Percentiles rank a stretch among this genome's conserved stretches.
Conservation (phyloP, 441 rosid genomes). For the Monsonia emarginata region DNA sequence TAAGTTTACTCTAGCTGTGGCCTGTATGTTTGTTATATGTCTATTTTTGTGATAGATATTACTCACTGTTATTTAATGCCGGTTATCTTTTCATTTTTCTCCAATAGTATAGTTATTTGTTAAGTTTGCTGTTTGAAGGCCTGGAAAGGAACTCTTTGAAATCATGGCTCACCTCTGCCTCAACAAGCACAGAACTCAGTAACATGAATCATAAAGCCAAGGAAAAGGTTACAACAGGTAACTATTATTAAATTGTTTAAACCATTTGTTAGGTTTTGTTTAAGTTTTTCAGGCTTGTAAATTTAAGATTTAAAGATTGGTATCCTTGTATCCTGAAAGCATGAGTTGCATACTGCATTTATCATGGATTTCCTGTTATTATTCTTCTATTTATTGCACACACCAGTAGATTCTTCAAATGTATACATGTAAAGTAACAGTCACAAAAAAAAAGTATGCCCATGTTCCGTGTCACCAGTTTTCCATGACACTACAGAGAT, state of each 20-base stretch:
- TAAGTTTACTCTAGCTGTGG: not conserved
- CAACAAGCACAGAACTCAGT: conserved; percentile 30
- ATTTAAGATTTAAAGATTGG: not conserved
- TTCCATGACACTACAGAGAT: not conserved
- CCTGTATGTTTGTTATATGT: not conserved
- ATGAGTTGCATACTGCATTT: not conserved
- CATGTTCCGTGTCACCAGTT: not conserved
- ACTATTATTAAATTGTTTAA: not conserved
- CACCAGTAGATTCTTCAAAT: not conserved
- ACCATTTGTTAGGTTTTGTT: not conserved
- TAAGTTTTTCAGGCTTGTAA: not conserved
- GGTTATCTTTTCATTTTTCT: conserved; percentile 6
- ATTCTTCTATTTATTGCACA: not conserved
- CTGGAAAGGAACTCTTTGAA: conserved; percentile 46
- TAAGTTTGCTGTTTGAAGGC: conserved; percentile 31
- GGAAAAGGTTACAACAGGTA: conserved; percentile 37
- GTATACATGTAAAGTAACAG: not conserved
- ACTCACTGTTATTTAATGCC: not conserved
- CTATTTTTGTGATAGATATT: not conserved
- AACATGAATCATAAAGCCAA: conserved; percentile 20
- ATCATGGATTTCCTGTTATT: not conserved
- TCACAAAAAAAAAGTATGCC: not conserved
- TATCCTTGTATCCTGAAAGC: not conserved
- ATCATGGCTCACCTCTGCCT: conserved; percentile 65
- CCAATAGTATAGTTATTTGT: conserved; percentile 11